Base-by-base conservation (phyloP, 805 yeast genomes). In the Saturnispora besseyi region DNA sequence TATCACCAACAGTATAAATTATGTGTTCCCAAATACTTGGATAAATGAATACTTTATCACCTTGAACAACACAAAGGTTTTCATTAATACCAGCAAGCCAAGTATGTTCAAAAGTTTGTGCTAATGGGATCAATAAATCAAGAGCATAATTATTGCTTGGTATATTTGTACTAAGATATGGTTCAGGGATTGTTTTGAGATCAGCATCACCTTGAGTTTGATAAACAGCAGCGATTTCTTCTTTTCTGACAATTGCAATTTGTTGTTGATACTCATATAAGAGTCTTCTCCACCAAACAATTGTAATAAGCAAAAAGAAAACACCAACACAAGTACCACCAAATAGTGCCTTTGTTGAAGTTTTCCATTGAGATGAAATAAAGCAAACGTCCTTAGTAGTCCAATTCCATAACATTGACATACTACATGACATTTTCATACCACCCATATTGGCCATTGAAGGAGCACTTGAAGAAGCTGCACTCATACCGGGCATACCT, bases 381-480 rank as follows among this genome's bases (percentile, higher is more conserved):
- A 57, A 45, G 24, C 58, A 55, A 12, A 52, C 55, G 36, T 55
- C 53, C 13, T 52, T 45, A 5, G 51, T 28, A 28, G 53, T 51
- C 59, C 59, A 57, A 31, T 55, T 55, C 58, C 58, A 57, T 3
- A 57, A 41, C 59, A 57, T 57, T 21, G 57, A 51, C 60, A 58
- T 58, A 6, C 46, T 41, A 40, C 59, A 29, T n/a, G 52, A 5
- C 47, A 15, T 44, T 18, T 22, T 5, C 43, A 36, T 48, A 5
- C 28, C 22, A 5, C 28, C n/a, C 51, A 48, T 44, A 22, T 22
- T 36, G 7, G 24, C 40, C 22, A 18, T 18, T 18, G 40, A 18
- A 5, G 45, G 4, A 21, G 43, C 11, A 12, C 29, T 11, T 22
- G 28, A 40, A 5, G 18, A 15, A 11, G 31, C 24, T 5, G 31